Conservation (phyloP, 768 basidiomycete genomes). For the Hebeloma cylindrosporum region DNA sequence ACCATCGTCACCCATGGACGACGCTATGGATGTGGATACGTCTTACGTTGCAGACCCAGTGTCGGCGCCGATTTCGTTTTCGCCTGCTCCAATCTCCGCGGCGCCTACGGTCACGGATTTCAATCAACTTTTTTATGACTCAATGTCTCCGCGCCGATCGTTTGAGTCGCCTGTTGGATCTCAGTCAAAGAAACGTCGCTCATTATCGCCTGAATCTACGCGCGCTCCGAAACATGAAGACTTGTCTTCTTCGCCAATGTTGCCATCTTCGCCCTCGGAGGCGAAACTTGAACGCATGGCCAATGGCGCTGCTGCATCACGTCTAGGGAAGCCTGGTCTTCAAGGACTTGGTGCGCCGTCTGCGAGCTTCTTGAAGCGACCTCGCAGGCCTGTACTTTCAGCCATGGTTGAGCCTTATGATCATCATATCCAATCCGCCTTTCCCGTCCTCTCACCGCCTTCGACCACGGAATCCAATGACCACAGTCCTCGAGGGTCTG, state of each 20-base stretch:
- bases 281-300: constrained; percentile 48
- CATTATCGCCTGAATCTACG: constrained; percentile 53
- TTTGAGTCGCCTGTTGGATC: constrained; percentile 44
- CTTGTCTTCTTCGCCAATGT: constrained; percentile 47
- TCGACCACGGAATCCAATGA: constrained; percentile 24
- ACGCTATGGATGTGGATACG: constrained; percentile 83
- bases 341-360: constrained; percentile 56
- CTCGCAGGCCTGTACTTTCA: constrained; percentile 67
- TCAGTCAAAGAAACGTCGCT: constrained; percentile 55
- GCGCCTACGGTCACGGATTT: constrained; percentile 55
- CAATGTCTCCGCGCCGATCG: constrained; percentile 50
- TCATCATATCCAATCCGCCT: constrained; percentile 39
- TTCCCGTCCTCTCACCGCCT: constrained; percentile 36
- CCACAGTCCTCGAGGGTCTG: constrained; percentile 37
- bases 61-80: constrained; percentile 29
- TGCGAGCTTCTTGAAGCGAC: constrained; percentile 53
- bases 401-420: constrained; percentile 55
- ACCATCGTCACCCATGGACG: constrained; percentile 48
- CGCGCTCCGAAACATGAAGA: constrained; percentile 41
- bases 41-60: constrained; percentile 39
- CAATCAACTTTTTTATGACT: constrained; percentile 59
- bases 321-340: constrained; percentile 51
- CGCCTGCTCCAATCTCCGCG: constrained; percentile 45
- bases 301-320: constrained; percentile 47
- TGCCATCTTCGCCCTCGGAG: constrained; percentile 51